A percentile compares a stretch with the other conserved stretches of the same genome.
These are phyloP conservation scores for Parietaria judaica DNA, from an alignment of 306 rosid species.

Conservation along the genomic window DNA sequence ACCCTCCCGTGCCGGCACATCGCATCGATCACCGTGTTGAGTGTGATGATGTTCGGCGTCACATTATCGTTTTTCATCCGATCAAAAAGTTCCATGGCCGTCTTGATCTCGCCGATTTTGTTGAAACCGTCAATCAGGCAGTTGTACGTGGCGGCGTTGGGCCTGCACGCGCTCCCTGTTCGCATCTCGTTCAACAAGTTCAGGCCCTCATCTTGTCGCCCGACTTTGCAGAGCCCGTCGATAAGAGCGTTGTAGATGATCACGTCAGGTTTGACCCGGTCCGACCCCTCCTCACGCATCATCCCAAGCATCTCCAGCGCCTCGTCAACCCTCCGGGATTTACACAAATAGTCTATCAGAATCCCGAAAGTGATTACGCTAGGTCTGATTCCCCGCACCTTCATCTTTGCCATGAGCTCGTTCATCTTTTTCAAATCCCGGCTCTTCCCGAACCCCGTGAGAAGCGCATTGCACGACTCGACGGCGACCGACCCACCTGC, in stretches of 20 bases:
- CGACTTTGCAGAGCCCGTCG: conserved; percentile 79
- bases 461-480: conserved; percentile 62
- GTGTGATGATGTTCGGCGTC: conserved; percentile 51
- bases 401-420: conserved; percentile 51
- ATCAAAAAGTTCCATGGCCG: conserved; percentile 39
- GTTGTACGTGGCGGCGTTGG: conserved; percentile 51
- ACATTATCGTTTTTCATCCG: conserved; percentile 52
- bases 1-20: conserved; percentile 61
- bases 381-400: conserved; percentile 48
- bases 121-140: conserved; percentile 70
- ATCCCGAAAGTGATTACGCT: conserved; percentile 57
- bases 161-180: conserved; percentile 27
- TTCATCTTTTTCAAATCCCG: conserved; percentile 47
- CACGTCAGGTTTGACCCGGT: conserved; percentile 49
- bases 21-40: conserved; percentile 59
- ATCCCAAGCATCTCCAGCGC: conserved; percentile 50
- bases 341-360: conserved; percentile 50
- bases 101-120: conserved; percentile 52
- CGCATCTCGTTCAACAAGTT: conserved; percentile 59
- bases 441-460: conserved; percentile 47
- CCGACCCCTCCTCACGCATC: conserved; percentile 27
- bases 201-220: conserved; percentile 71
- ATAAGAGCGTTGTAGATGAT: conserved; percentile 56
- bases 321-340: conserved; percentile 59
- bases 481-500: conserved; percentile 43